Base-by-base conservation (phyloP, 257 asterid genomes). In the Rehmannia glutinosa region DNA sequence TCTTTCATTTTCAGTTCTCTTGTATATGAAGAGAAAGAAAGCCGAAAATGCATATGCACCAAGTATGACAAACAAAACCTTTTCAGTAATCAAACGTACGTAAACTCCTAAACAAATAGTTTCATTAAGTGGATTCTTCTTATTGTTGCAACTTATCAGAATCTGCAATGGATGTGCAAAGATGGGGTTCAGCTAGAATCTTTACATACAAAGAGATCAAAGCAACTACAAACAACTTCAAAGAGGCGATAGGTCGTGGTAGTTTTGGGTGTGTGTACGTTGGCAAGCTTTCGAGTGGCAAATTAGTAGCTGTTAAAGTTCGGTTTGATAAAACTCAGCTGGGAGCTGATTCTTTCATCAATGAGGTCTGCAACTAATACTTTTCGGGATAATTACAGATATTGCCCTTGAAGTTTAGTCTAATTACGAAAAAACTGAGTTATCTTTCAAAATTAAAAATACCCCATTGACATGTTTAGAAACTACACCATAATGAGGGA, bases 271-370 rank as follows among this genome's bases (percentile, higher is more conserved):
- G 95, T 25, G 95, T 92, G 54, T 92, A 86, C 47, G 77, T 66
- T 43, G 97, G 98, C 57, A 86, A 86, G 79, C 93, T 92, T 50
- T 80, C 81, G 3, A 85, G 80, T 62, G 97, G 95, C 25, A 90
- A 81, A 73, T 72, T 61, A 74, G 86, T 92, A 16, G 98, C 98
- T 57, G 96, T 92, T 28, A 90, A 92, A 87, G 96, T 92, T 41
- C 84, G 95, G 67, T 90, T 80, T 43, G 98, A 87, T 43, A 92
- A 80, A 82, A 81, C 87, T 80, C 96, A 83, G 71, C 83, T 87
- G 8, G 96, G 97, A 8, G 95, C 88, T 24, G 97, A 90, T 74
- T 87, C 98, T 56, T 92, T 92, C 83, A 80, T 86, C 70, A 90
- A 92, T 67, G 97, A 92, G 98, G 97, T 91, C 33, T 41, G 62